Percentiles rank a stretch among this genome's conserved stretches.
Evolutionary conservation across 1,139 yeast species (phyloP).

Genomic region (Tardiomyces blankii): DNA sequence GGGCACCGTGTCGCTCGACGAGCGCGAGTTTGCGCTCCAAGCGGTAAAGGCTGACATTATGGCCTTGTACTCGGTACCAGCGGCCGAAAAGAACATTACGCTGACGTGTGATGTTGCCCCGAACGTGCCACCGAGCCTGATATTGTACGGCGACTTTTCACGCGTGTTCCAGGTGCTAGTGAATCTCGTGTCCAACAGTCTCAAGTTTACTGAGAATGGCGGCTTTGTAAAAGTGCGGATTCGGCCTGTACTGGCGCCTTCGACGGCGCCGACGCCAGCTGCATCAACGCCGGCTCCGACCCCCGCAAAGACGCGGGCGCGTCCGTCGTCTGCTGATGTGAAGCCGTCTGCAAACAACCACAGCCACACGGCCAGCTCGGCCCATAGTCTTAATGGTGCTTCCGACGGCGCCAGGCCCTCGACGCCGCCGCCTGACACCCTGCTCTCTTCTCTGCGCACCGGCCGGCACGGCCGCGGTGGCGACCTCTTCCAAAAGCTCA

Average conservation of each 20-base stretch:
- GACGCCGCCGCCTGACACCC: neutral
- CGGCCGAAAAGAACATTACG: conserved; percentile 61
- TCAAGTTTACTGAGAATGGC: conserved; percentile 85
- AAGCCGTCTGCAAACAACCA: neutral
- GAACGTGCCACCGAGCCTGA: conserved; percentile 31
- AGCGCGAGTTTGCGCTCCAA: conserved; percentile 43
- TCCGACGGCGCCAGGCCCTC: neutral
- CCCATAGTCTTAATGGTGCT: neutral
- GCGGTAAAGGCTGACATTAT: conserved; percentile 50
- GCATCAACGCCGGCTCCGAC: conserved; percentile 61
- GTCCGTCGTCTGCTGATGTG: neutral
- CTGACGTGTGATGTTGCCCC: conserved; percentile 49
- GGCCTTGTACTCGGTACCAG: conserved; percentile 67
- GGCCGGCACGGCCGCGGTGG: neutral
- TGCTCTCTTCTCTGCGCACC: neutral
- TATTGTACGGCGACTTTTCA: conserved; percentile 69
- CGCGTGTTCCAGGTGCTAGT: conserved; percentile 85
- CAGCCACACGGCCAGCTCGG: neutral
- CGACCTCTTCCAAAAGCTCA: neutral
- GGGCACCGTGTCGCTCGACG: conserved; percentile 72
- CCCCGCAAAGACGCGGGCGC: conserved; percentile 4
- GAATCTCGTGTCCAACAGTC: conserved; percentile 81
- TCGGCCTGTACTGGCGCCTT: conserved; percentile 15
- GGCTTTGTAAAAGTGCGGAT: conserved; percentile 66
- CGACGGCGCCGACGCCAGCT: neutral